Percentiles rank a stretch among this genome's conserved stretches.
Conservation (phyloP, 2,329 filamentous ascomycete genomes). For the Gnomoniopsis smithogilvyi region DNA sequence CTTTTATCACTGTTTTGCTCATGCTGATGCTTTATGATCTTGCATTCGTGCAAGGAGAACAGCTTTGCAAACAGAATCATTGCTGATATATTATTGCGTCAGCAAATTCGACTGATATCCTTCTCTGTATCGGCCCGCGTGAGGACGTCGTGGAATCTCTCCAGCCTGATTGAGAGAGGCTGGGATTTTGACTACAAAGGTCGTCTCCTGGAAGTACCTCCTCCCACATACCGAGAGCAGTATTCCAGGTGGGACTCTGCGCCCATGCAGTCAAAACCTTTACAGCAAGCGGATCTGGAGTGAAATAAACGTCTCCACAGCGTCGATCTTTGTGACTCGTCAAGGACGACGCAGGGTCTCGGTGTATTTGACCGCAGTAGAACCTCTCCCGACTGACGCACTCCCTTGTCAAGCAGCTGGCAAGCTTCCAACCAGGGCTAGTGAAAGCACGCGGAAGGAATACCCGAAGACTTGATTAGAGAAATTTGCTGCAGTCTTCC, state of each 20-base stretch:
- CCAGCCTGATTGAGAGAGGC: background rate
- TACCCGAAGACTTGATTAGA: background rate
- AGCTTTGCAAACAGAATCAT: background rate
- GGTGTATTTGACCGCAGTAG: background rate
- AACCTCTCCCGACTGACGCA: background rate
- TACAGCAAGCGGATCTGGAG: background rate
- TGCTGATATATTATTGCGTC: conserved; percentile 10
- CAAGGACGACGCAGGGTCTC: background rate
- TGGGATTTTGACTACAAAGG: background rate
- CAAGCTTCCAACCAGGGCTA: background rate
- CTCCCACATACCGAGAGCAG: background rate
- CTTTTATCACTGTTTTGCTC: background rate
- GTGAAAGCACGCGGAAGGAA: background rate
- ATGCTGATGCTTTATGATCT: conserved; percentile 1
- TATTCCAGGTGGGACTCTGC: background rate
- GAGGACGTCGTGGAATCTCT: background rate
- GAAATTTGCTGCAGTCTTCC: background rate
- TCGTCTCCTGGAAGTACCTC: background rate
- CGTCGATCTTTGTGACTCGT: conserved; percentile 1
- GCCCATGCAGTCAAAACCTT: background rate
- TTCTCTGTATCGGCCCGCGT: background rate
- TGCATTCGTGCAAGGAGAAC: background rate
- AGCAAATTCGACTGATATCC: background rate
- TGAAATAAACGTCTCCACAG: background rate
- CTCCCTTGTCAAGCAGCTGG: conserved; percentile 10